A percentile compares a stretch with the other conserved stretches of the same genome.
Evolutionary conservation across 306 rosid species (phyloP).

Genomic region (Pueraria montana): DNA sequence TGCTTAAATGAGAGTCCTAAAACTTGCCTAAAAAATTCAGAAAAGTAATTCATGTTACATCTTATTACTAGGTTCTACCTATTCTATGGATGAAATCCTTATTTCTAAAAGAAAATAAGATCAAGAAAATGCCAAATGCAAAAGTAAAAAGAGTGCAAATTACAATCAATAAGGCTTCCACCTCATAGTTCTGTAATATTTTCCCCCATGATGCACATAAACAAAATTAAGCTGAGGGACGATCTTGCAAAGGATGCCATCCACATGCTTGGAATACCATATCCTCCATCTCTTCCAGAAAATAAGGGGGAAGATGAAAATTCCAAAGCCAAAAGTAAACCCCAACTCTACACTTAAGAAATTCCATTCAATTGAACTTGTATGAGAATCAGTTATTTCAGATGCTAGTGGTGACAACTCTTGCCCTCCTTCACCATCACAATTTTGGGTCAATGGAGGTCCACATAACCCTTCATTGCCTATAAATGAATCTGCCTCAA

Average conservation of each 20-base stretch:
- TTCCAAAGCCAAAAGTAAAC: slow-evolving; percentile 20
- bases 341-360: slow-evolving; percentile 5
- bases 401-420: not conserved
- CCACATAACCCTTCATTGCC: slow-evolving; percentile 33
- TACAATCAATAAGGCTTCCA: slow-evolving; percentile 10
- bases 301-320: not conserved
- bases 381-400: not conserved
- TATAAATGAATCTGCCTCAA: slow-evolving; percentile 3
- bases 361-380: not conserved
- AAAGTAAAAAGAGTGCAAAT: not conserved
- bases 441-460: not conserved
- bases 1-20: not conserved
- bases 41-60: not conserved
- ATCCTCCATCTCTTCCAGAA: slow-evolving; percentile 4
- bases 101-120: not conserved
- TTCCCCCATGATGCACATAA: not conserved
- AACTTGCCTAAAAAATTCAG: not conserved
- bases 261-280: slow-evolving; percentile 14
- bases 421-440: not conserved
- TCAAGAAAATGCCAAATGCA: not conserved
- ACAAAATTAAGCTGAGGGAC: slow-evolving; percentile 10
- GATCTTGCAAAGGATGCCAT: not conserved
- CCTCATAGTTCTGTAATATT: not conserved
- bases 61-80: not conserved
- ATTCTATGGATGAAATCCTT: not conserved